Base-by-base conservation (phyloP, 208 protist species). In the Acanthamoeba castellanii region DNA sequence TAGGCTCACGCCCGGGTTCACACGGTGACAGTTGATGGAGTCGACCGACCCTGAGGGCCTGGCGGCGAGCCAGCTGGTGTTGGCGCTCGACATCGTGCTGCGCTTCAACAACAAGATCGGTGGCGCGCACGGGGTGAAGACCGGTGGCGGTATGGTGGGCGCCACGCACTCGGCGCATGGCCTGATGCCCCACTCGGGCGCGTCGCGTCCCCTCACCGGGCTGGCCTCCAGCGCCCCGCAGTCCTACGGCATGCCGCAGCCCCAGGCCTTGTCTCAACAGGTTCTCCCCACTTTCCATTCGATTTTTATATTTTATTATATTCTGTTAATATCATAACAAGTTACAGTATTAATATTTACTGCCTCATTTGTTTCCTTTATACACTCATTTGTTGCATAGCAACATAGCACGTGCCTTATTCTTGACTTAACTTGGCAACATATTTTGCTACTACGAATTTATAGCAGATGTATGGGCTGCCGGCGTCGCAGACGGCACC, bases 11-110 rank as follows among this genome's bases (percentile, higher is more conserved):
- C n/a, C n/a, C n/a, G n/a, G n/a, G n/a, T n/a, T n/a, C n/a, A n/a
- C n/a, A n/a, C n/a, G n/a, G n/a, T n/a, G 9, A 45, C 68, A 93
- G 88, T 76, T 93, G 55, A 70, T 93, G 64, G 88, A 93, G 50
- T 70, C 88, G 50, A 78, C 68, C 22, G 88, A 93, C 50, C 59
- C 64, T 45, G 64, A 93, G 50, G 88, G 64, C 37, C 45, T 93
- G 37, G 22, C 37, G 42, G 34, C 55, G 64, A 93, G 59, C 64
- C 88, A 93, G 64, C 64, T 93, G 9, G 88, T 55, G 64, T 11
- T n/a, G 61, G 88, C 88, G 20, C 88, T 93, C 42, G 64, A 78
- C 30, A 76, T 93, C 18, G 59, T 93, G 22, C 64, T 78, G 22
- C 88, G 88, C 14, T 93, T 93, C 64, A 93, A 4, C 13, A 70